Conservation (phyloP, 2,329 filamentous ascomycete species). For the Alternaria arborescens region DNA sequence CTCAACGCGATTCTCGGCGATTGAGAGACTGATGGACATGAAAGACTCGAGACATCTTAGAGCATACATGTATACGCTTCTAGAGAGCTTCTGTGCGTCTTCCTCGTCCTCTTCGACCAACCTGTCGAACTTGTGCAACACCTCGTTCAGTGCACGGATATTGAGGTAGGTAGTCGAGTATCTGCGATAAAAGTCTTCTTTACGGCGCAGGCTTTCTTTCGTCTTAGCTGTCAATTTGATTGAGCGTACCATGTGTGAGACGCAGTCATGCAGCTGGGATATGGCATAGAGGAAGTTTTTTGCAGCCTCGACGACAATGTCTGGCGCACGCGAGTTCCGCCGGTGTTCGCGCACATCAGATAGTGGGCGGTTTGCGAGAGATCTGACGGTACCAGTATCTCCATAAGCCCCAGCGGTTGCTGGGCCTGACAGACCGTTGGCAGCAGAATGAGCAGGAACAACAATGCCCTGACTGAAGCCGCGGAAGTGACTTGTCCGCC, state of each 20-base stretch:
- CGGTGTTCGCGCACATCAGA: conserved; percentile 67
- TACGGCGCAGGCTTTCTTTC: conserved; percentile 53
- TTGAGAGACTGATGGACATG: conserved; percentile 47
- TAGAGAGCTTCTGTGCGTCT: conserved; percentile 51
- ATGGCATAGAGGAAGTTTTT: conserved; percentile 65
- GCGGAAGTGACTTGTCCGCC: conserved; percentile 63
- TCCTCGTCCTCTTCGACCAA: conserved; percentile 61
- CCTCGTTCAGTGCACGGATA: conserved; percentile 65
- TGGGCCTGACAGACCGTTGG: conserved; percentile 44
- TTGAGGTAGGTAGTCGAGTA: conserved; percentile 65
- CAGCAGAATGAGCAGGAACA: conserved; percentile 32
- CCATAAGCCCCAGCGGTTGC: conserved; percentile 46
- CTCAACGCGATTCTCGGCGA: conserved; percentile 52
- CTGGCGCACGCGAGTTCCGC: conserved; percentile 56
- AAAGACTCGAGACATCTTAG: conserved; percentile 48
- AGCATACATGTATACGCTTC: conserved; percentile 46
- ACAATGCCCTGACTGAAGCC: conserved; percentile 67
- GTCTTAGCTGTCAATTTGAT: conserved; percentile 51
- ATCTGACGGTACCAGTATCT: conserved; percentile 45
- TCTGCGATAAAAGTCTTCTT: conserved; percentile 60
- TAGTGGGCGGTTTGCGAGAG: conserved; percentile 58
- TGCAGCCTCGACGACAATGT: conserved; percentile 64
- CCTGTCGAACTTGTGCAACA: conserved; percentile 60
- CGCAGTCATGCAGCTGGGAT: conserved; percentile 57
- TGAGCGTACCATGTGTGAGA: conserved; percentile 48